Conservation (phyloP, 768 basidiomycete genomes). For the Naganishia vaughanmartiniae region DNA sequence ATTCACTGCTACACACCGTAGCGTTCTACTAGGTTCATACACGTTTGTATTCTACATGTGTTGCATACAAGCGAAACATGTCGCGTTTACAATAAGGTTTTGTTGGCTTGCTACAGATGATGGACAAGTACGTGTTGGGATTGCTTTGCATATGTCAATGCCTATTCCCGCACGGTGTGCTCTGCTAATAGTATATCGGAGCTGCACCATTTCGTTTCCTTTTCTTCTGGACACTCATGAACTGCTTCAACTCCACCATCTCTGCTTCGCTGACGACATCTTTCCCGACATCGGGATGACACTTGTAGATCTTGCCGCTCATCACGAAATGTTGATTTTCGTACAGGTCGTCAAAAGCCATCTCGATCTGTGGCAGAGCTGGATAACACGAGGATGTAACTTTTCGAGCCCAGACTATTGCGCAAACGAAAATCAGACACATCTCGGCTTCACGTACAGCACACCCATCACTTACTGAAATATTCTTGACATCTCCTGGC, state of each 20-base stretch:
- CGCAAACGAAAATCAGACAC: background rate
- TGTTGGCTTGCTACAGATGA: conserved; percentile 8
- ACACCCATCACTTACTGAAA: conserved; percentile 34
- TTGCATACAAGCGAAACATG: conserved; percentile 4
- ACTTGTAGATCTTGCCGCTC: conserved; percentile 29
- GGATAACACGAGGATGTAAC: conserved; percentile 27
- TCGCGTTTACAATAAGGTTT: background rate
- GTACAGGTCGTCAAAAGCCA: conserved; percentile 26
- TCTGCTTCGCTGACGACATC: conserved; percentile 20
- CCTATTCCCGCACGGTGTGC: background rate
- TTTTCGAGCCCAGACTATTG: conserved; percentile 31
- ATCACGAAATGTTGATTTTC: conserved; percentile 22
- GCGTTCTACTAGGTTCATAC: conserved; percentile 69
- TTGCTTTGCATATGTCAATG: background rate
- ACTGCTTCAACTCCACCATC: conserved; percentile 12
- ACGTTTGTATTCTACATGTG: background rate
- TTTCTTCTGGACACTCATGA: conserved; percentile 18
- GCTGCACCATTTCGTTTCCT: background rate
- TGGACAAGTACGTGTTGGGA: background rate
- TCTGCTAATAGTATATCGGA: conserved; percentile 3
- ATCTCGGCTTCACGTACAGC: background rate
- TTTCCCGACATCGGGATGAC: conserved; percentile 29
- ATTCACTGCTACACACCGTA: conserved; percentile 83
- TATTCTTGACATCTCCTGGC: conserved; percentile 46
- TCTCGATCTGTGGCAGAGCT: conserved; percentile 22